phyloP scores from a whole-genome alignment of 345 rosid species.

The Capsella bursapastoris region DNA sequence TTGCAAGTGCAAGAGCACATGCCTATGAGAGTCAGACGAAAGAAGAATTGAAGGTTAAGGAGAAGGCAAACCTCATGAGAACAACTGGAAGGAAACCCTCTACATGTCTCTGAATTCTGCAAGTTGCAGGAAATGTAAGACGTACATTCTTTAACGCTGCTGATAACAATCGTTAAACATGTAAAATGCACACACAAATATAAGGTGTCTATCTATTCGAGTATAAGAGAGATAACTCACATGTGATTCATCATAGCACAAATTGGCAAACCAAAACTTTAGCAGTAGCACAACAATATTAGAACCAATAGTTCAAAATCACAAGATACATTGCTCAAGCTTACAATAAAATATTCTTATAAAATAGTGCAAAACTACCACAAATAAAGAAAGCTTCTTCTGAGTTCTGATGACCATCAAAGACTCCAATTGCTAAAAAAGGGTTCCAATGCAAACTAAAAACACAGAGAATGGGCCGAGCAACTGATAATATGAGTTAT shows the following conservation, averaged over 20 bases:
- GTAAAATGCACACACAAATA: constrained; percentile 21
- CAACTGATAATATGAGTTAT: constrained; percentile 17
- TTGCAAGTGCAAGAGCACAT: constrained; percentile 59
- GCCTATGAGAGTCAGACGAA: constrained; percentile 56
- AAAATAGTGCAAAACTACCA: constrained; percentile 10
- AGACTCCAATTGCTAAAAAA: constrained; percentile 20
- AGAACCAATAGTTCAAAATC: constrained; percentile 35
- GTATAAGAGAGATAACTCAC: constrained; percentile 1
- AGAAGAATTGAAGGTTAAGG: constrained; percentile 62
- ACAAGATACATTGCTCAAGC: constrained; percentile 29
- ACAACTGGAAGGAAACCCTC: constrained; percentile 55
- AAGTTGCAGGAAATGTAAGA: constrained; percentile 8
- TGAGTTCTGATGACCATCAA: constrained; percentile 22
- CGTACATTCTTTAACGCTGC: constrained; percentile 16
- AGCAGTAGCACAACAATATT: constrained; percentile 19
- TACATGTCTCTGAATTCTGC: constrained; percentile 63
- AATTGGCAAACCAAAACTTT: constrained; percentile 35
- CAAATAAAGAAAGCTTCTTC: neutral
- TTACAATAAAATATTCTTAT: constrained; percentile 1
- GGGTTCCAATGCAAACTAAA: constrained; percentile 13
- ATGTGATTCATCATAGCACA: constrained; percentile 16
- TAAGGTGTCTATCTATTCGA: neutral
- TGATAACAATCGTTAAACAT: neutral
- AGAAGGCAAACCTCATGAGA: constrained; percentile 69
- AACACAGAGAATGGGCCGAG: constrained; percentile 14